These are phyloP conservation scores for Avena sativa DNA, from an alignment of 176 grass and related monocot genomes.

Conservation along the genomic window DNA sequence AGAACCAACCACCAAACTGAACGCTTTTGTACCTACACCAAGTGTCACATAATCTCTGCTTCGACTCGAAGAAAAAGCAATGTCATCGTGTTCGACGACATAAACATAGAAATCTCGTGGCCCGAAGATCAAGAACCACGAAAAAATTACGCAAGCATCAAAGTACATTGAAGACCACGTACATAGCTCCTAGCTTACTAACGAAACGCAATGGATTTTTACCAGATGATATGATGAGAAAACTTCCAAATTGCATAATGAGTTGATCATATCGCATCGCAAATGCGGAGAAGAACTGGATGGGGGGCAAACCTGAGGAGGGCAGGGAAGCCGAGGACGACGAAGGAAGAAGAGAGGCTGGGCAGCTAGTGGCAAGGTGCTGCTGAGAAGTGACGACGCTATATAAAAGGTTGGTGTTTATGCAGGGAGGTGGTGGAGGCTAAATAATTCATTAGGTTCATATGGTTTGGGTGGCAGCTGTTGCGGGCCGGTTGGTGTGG, in stretches of 20 bases:
- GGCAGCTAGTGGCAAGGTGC: slow-evolving; percentile 30
- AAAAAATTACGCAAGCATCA: not conserved
- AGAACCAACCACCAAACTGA: slow-evolving; percentile 25
- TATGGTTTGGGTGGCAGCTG: slow-evolving; percentile 47
- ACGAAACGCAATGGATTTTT: not conserved
- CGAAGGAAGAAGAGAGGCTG: slow-evolving; percentile 33
- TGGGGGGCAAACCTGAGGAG: slow-evolving; percentile 47
- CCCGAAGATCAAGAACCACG: not conserved
- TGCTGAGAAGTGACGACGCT: slow-evolving; percentile 25
- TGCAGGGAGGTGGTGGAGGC: slow-evolving; percentile 33
- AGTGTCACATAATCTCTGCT: slow-evolving; percentile 42
- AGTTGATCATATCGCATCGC: not conserved
- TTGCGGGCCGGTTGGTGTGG: slow-evolving; percentile 52
- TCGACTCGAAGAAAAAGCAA: slow-evolving; percentile 45
- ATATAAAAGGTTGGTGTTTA: slow-evolving; percentile 54
- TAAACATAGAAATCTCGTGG: not conserved
- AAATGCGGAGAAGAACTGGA: slow-evolving; percentile 15
- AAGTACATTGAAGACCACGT: not conserved
- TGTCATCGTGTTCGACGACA: not conserved
- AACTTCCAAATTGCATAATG: not conserved
- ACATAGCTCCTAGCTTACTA: not conserved
- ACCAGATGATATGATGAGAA: not conserved
- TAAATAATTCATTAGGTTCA: slow-evolving; percentile 34
- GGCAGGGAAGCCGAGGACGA: slow-evolving; percentile 26
- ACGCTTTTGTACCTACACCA: slow-evolving; percentile 4